Evolutionary conservation across 2,329 filamentous ascomycete genomes (phyloP), one percentile per base, ranked within the genome.

Genomic region (Alternaria viburni): DNA sequence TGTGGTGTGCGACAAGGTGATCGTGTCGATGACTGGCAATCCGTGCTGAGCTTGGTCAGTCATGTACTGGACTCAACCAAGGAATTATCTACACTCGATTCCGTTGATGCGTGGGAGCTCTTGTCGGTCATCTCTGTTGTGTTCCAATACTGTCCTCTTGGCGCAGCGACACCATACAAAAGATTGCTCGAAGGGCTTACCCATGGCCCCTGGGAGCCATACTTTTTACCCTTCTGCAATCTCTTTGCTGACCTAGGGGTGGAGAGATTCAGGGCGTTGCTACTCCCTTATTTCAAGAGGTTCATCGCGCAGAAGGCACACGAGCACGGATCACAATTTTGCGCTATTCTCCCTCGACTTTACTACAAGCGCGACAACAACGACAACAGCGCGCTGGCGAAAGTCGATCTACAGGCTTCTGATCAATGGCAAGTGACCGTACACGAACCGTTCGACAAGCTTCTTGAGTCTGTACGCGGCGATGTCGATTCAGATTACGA

Each of bases 171-270:
- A 45, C 88, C 92, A 1, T 86, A 88, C 41, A 86, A 94, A 60
- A 86, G 87, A 15, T 80, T 87, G 4, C 84, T 97, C 49, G 88
- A 90, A 32, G 82, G 83, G 4, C 81, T 97, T 51, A 89, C 87
- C 4, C 86, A 86, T 55, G 88, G 91, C 47, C 85, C 86, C 1
- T 86, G 94, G 72, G 87, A 90, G 73, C 81, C 81, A 55, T 90
- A 90, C 83, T 98, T 97, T 77, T 86, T 98, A 46, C 86, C 89
- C 0, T 97, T 98, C 79, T 97, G 93, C 79, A 90, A 90, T 13
- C 90, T 92, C 56, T 90, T 96, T 69, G 90, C 92, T 0, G 87
- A 93, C 57, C 83, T 96, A 36, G 90, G 93, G 49, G 77, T 86
- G 2, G 87, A 90, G 57, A 87, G 92, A 43, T 99, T 98, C 75